These are phyloP conservation scores for Rhodosorus marinus DNA, from an alignment of 23 red algal genomes.

Conservation along the genomic window DNA sequence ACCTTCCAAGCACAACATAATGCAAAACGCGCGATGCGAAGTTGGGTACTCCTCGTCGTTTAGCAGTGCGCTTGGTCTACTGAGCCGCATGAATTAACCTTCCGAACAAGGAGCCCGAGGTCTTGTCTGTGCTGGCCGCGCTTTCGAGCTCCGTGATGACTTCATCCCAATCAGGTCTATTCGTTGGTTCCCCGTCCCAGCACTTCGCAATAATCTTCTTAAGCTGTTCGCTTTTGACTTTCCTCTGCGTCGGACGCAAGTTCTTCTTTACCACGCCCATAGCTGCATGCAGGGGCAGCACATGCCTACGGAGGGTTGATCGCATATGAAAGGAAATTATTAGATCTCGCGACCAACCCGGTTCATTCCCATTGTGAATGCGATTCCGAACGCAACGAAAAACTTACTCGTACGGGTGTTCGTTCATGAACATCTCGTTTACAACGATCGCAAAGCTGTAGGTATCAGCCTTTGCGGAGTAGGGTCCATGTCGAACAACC, in stretches of 20 bases:
- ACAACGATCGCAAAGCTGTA: conserved; percentile 82
- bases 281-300: conserved; percentile 71
- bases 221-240: conserved; percentile 40
- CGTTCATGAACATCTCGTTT: conserved; percentile 89
- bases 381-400: neutral
- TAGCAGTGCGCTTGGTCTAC: too few species aligned
- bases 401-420: conserved; percentile 68
- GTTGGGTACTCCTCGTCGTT: too few species aligned
- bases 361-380: too few species aligned
- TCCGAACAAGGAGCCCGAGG: too few species aligned
- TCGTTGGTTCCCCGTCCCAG: conserved; percentile 34
- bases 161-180: conserved; percentile 66
- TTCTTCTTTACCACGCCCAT: conserved; percentile 77
- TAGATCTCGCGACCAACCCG: too few species aligned
- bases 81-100: too few species aligned
- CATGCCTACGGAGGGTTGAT: too few species aligned
- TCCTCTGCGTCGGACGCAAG: conserved; percentile 65
- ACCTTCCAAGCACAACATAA: too few species aligned
- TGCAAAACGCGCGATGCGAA: too few species aligned
- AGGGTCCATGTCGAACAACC: conserved; percentile 68
- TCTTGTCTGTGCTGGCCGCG: too few species aligned
- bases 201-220: conserved; percentile 46
- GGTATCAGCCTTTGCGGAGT: conserved; percentile 83
- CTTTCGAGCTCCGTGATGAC: conserved; percentile 33
- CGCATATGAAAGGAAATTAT: neutral